Conservation (phyloP, 2,329 filamentous ascomycete species). For the Cercospora berteroae region DNA sequence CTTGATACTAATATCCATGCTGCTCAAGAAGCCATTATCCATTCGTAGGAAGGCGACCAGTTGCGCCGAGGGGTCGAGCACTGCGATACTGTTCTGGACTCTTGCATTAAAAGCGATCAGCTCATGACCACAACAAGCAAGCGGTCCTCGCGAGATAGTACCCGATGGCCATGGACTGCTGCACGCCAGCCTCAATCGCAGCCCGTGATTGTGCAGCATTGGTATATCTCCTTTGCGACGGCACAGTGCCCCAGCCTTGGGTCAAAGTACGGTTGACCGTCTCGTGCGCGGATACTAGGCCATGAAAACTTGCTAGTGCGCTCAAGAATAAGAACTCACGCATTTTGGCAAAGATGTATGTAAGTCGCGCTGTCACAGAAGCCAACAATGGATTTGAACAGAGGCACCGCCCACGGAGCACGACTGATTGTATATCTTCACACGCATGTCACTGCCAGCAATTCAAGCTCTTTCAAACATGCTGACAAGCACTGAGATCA, state of each 20-base stretch:
- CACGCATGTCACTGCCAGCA: background rate
- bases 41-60: conserved; percentile 36
- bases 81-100: conserved; percentile 33
- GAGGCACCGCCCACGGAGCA: background rate
- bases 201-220: conserved; percentile 26
- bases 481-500: background rate
- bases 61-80: conserved; percentile 30
- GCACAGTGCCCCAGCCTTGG: conserved; percentile 29
- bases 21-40: conserved; percentile 34
- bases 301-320: background rate
- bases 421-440: background rate
- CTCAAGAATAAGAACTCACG: background rate
- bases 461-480: background rate
- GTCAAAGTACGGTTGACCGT: conserved; percentile 28
- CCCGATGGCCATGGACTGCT: conserved; percentile 19
- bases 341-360: background rate
- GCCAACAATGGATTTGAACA: background rate
- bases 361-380: background rate
- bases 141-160: no score
- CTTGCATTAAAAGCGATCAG: conserved; percentile 12
- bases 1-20: conserved; percentile 34
- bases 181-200: conserved; percentile 28
- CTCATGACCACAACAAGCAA: background rate
- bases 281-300: conserved; percentile 1
- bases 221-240: conserved; percentile 30